Evolutionary conservation across 192 early-diverging fungal species (phyloP).

Genomic region (Chytriomyces sp.): DNA sequence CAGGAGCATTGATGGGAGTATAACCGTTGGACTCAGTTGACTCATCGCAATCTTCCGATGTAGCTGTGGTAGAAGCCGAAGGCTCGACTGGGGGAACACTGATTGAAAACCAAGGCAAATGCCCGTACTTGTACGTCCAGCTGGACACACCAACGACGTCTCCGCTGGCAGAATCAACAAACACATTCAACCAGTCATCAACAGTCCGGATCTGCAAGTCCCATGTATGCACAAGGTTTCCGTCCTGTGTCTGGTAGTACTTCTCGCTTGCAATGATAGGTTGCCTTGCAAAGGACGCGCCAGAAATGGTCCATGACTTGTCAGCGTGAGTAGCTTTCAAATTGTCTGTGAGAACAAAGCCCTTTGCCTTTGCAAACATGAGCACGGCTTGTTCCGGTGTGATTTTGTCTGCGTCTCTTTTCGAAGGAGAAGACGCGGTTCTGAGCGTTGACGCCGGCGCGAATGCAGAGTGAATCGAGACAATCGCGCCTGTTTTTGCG

Average conservation of each 20-base stretch:
- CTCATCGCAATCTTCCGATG: too few species aligned
- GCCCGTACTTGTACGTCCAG: slow-evolving; percentile 22
- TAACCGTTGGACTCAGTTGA: background rate
- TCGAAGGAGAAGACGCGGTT: background rate
- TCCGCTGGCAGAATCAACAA: slow-evolving; percentile 34
- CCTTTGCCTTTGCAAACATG: slow-evolving; percentile 22
- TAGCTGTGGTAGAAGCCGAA: too few species aligned
- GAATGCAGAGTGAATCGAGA: slow-evolving; percentile 4
- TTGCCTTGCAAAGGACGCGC: slow-evolving; percentile 7
- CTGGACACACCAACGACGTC: slow-evolving; percentile 29
- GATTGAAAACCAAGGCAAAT: background rate
- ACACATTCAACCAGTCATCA: slow-evolving; percentile 34
- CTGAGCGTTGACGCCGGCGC: background rate
- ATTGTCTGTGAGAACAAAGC: background rate
- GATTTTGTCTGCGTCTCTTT: background rate
- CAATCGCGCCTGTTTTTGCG: background rate
- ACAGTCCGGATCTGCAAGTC: slow-evolving; percentile 36
- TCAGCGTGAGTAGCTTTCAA: background rate
- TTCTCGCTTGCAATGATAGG: slow-evolving; percentile 6
- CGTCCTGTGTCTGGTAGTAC: slow-evolving; percentile 28
- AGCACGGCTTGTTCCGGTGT: slow-evolving; percentile 1
- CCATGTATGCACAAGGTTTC: slow-evolving; percentile 25
- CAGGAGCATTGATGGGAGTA: background rate
- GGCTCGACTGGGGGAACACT: background rate
- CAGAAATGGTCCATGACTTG: background rate